Conservation (phyloP, 2,329 filamentous ascomycete genomes). For the Aspergillus hortae region DNA sequence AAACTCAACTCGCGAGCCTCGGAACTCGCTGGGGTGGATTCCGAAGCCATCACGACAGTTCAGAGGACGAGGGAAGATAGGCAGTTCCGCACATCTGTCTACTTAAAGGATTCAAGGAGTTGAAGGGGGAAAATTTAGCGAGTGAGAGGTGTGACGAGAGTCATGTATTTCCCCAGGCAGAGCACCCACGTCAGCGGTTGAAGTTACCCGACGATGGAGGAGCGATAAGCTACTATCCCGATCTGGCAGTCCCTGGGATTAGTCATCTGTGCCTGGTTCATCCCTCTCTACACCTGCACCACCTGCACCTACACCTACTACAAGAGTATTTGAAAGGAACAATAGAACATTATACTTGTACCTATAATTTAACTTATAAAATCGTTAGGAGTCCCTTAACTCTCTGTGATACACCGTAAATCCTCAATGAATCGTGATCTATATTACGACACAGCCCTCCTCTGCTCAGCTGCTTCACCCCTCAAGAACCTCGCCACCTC, state of each 20-base stretch:
- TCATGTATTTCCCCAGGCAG: slow-evolving; percentile 10
- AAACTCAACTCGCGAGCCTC: slow-evolving; percentile 71
- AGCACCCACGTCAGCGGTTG: slow-evolving; percentile 14
- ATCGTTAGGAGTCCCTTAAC: no score
- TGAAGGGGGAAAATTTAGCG: background rate
- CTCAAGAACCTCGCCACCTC: slow-evolving; percentile 52
- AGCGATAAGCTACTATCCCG: slow-evolving; percentile 8
- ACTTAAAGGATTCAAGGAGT: background rate
- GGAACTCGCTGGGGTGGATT: slow-evolving; percentile 28
- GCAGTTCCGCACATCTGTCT: slow-evolving; percentile 10
- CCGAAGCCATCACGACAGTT: slow-evolving; percentile 29
- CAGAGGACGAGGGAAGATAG: background rate
- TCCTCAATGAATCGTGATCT: background rate
- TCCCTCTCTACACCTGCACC: background rate
- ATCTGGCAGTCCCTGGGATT: slow-evolving; percentile 10
- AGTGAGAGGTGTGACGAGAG: background rate
- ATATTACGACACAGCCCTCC: slow-evolving; percentile 18
- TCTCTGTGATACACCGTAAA: no score
- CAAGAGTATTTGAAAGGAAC: background rate
- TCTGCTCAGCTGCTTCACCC: slow-evolving; percentile 53
- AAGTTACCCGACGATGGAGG: slow-evolving; percentile 6
- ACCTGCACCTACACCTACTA: no score
- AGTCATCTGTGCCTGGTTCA: slow-evolving; percentile 12
- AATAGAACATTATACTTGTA: background rate
- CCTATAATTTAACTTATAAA: background rate